Evolutionary conservation across 257 asterid species (phyloP), one percentile per base, ranked within the genome.

Genomic region (Rubia yunnanensis): DNA sequence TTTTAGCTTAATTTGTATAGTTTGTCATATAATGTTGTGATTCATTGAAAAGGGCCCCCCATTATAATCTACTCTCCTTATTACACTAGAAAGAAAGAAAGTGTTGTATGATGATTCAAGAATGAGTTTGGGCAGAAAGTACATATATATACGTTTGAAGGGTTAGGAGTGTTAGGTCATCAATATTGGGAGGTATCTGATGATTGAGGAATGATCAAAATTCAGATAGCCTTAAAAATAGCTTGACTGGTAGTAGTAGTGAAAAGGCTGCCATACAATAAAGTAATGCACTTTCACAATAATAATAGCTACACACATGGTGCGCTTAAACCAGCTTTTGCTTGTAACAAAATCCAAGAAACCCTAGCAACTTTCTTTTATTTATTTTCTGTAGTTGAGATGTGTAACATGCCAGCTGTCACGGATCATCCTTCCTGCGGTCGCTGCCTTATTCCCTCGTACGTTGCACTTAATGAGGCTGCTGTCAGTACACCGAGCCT

Each of bases 221-320:
- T 66, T 48, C 13, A 63, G 78, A 77, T 71, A 59, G 26, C 38
- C 71, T 5, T 22, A 50, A 22, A 28, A 50, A 30, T 32, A n/a
- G 10, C 27, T 60, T 34, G 64, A 32, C 64, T 60, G 48, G 48
- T 60, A 32, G 64, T 57, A 24, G 34, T 69, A 31, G 14, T 70
- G 48, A 56, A 57, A 76, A 30, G 83, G 86, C 83, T 73, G 83
- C 83, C 59, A 59, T 50, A 52, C 65, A 78, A 53, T 31, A 62
- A 71, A 54, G 53, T 28, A 44, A 10, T 56, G 38, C 62, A 56
- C 62, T 34, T 13, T 28, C 36, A 28, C 24, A 59, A 44, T 44
- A 15, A 44, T 41, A 41, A 13, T 35, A 73, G 62, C 63, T 14
- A 28, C 20, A 62, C 13, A 34, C 48, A 53, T 20, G 59, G 69